A percentile compares a stretch with the other conserved stretches of the same genome.
Evolutionary conservation across 768 basidiomycete species (phyloP).

Genomic region (Gloeopeniophorella convolvens): DNA sequence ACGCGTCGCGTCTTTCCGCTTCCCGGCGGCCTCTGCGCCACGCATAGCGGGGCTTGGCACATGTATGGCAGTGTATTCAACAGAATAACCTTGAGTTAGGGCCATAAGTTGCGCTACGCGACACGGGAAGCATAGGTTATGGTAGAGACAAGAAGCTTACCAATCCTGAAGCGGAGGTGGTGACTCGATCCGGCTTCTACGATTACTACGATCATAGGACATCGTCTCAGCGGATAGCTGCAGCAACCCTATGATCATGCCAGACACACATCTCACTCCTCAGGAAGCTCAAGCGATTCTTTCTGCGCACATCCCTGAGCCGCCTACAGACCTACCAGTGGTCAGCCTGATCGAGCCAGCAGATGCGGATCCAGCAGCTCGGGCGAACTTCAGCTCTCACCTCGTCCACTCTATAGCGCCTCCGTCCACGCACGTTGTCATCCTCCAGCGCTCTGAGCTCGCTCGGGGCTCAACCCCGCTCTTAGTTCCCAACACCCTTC

Average conservation of each 20-base stretch:
- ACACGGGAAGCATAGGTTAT: no score
- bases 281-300: constrained; percentile 5
- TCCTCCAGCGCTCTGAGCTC: constrained; percentile 9
- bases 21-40: no score
- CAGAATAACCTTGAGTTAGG: no score
- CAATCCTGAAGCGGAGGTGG: no score
- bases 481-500: constrained; percentile 24
- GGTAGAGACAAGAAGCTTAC: no score
- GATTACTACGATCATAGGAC: background rate
- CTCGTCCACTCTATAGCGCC: background rate
- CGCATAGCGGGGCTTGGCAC: no score
- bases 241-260: background rate
- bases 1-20: no score
- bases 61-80: no score
- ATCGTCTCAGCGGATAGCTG: background rate
- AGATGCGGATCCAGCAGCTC: constrained; percentile 7
- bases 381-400: constrained; percentile 2
- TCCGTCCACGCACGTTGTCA: constrained; percentile 4
- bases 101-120: no score
- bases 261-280: constrained; percentile 5
- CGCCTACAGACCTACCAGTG: constrained; percentile 1
- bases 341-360: constrained; percentile 4
- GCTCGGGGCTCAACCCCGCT: background rate
- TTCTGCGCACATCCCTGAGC: constrained; percentile 6
- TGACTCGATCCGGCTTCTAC: no score